Percentiles rank a stretch among this genome's conserved stretches.
Evolutionary conservation across 148 eudicot species (phyloP).

Genomic region (Camellia lanceoleosa): DNA sequence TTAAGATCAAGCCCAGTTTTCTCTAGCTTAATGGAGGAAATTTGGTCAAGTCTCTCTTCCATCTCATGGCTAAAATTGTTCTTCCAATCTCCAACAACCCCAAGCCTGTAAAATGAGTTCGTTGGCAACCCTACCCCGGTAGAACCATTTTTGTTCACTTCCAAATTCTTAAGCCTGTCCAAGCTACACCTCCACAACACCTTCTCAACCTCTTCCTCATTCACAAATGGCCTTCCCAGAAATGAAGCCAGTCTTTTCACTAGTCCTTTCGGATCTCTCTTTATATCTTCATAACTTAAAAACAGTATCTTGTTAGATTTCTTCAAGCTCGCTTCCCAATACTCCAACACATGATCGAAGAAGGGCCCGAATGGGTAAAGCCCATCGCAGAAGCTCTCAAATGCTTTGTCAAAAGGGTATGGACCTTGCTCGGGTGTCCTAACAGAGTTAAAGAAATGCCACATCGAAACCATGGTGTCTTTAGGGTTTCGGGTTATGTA

Average conservation of each 20-base stretch:
- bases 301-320: constrained; percentile 25
- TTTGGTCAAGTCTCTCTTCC: neutral
- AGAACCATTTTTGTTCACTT: constrained; percentile 20
- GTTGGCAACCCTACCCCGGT: neutral
- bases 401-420: neutral
- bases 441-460: constrained; percentile 17
- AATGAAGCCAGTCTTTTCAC: constrained; percentile 20
- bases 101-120: neutral
- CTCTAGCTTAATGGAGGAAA: neutral
- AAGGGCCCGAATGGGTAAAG: constrained; percentile 14
- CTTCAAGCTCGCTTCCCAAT: constrained; percentile 23
- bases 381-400: constrained; percentile 21
- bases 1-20: neutral
- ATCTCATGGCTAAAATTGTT: neutral
- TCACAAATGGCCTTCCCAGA: constrained; percentile 19
- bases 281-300: constrained; percentile 25
- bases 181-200: neutral
- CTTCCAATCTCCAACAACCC: constrained; percentile 1
- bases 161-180: constrained; percentile 20
- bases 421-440: constrained; percentile 7
- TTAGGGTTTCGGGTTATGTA: constrained; percentile 13
- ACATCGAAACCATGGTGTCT: constrained; percentile 12
- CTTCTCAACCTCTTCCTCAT: constrained; percentile 10
- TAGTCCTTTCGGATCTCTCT: constrained; percentile 18
- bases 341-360: neutral